Evolutionary conservation across 2,329 filamentous ascomycete species (phyloP).

Genomic region (Cladorrhinum sp.): DNA sequence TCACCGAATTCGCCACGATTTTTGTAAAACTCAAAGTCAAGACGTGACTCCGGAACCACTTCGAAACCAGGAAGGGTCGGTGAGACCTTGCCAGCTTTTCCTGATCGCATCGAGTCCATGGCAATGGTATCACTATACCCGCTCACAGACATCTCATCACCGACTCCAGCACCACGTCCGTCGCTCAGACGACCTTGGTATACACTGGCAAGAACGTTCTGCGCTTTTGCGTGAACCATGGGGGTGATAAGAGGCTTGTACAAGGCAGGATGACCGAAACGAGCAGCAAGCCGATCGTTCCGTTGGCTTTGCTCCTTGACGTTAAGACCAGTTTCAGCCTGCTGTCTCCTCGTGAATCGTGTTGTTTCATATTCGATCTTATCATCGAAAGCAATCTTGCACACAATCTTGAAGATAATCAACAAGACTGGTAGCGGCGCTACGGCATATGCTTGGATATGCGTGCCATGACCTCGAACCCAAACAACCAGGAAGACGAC

Average conservation of each 20-base stretch:
- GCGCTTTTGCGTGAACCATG: slow-evolving; percentile 90
- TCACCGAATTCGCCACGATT: slow-evolving; percentile 83
- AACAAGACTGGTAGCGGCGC: slow-evolving; percentile 76
- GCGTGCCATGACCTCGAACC: slow-evolving; percentile 62
- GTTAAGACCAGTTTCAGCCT: slow-evolving; percentile 43
- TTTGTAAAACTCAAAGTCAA: slow-evolving; percentile 92
- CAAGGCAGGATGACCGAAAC: slow-evolving; percentile 87
- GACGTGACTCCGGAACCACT: slow-evolving; percentile 77
- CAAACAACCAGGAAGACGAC: slow-evolving; percentile 75
- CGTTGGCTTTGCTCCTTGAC: slow-evolving; percentile 53
- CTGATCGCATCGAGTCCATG: slow-evolving; percentile 75
- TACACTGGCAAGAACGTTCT: slow-evolving; percentile 79
- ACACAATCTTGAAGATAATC: slow-evolving; percentile 83
- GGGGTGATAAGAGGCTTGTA: slow-evolving; percentile 88
- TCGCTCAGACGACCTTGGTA: slow-evolving; percentile 78
- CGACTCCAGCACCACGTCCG: slow-evolving; percentile 52
- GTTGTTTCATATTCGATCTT: slow-evolving; percentile 79
- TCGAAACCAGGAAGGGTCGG: slow-evolving; percentile 70
- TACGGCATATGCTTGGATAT: slow-evolving; percentile 61
- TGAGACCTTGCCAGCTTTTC: slow-evolving; percentile 45
- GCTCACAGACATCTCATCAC: slow-evolving; percentile 56
- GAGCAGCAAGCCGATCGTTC: slow-evolving; percentile 67
- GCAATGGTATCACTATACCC: slow-evolving; percentile 81
- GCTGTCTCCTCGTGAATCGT: slow-evolving; percentile 49
- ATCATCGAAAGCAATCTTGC: slow-evolving; percentile 70